Conservation (phyloP, 768 basidiomycete species). For the Psilocybe sp. region DNA sequence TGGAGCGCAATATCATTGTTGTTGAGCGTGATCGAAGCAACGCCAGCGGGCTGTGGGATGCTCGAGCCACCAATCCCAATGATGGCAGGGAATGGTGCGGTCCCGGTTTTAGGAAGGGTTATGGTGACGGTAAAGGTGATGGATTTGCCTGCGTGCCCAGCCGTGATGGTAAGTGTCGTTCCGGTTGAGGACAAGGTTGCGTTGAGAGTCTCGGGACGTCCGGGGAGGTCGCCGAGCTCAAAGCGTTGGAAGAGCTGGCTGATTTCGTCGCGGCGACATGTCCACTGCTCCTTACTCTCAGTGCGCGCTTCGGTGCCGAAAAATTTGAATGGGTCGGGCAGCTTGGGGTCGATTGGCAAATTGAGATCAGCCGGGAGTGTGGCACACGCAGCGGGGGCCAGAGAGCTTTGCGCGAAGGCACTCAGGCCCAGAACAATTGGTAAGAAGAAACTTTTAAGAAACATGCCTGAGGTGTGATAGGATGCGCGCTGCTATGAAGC, state of each 20-base stretch:
- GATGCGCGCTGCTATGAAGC: too few relatives aligned
- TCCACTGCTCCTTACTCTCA: slow-evolving; percentile 40
- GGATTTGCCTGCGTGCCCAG: slow-evolving; percentile 35
- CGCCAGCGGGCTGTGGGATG: slow-evolving; percentile 29
- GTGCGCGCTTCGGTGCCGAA: slow-evolving; percentile 33
- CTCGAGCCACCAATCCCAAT: slow-evolving; percentile 45
- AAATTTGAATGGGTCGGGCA: slow-evolving; percentile 53
- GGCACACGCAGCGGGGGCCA: slow-evolving; percentile 11
- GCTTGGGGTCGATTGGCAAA: slow-evolving; percentile 31
- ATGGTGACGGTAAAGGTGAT: slow-evolving; percentile 46
- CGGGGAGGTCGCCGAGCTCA: slow-evolving; percentile 46
- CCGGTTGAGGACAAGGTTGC: slow-evolving; percentile 3
- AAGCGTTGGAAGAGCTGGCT: slow-evolving; percentile 43
- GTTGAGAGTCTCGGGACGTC: slow-evolving; percentile 36
- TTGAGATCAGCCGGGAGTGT: slow-evolving; percentile 21
- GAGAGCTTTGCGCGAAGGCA: too few relatives aligned
- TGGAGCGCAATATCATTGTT: slow-evolving; percentile 49
- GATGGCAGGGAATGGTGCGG: slow-evolving; percentile 44
- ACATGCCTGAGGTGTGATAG: too few relatives aligned
- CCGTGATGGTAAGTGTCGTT: slow-evolving; percentile 40
- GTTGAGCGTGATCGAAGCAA: slow-evolving; percentile 43
- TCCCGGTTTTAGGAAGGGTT: slow-evolving; percentile 37
- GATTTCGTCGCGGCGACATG: slow-evolving; percentile 46
- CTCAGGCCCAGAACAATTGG: too few relatives aligned
- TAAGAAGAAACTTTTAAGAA: too few relatives aligned